These are phyloP conservation scores for Castanospermum australe DNA, from an alignment of 306 rosid genomes.

Conservation along the genomic window DNA sequence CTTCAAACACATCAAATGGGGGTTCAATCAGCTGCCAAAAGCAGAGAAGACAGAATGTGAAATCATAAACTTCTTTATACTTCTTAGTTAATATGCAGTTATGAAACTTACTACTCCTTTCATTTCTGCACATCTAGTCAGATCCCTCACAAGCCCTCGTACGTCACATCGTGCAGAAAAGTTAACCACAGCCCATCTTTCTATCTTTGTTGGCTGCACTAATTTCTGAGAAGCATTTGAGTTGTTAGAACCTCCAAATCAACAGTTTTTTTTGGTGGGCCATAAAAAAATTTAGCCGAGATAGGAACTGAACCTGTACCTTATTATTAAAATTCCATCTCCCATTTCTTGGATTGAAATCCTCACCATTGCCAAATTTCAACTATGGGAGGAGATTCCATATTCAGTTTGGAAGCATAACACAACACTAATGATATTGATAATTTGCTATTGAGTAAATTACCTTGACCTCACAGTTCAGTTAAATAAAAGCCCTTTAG, in stretches of 20 bases:
- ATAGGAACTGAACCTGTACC: slow-evolving; percentile 41
- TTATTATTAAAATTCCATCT: slow-evolving; percentile 82
- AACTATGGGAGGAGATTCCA: slow-evolving; percentile 44
- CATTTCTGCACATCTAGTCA: slow-evolving; percentile 58
- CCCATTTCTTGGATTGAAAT: slow-evolving; percentile 83
- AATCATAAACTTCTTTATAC: neutral
- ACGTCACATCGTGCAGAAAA: slow-evolving; percentile 90
- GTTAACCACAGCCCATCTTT: slow-evolving; percentile 84
- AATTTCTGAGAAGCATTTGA: slow-evolving; percentile 53
- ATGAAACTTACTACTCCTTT: slow-evolving; percentile 78
- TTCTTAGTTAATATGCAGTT: neutral
- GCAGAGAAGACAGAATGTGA: neutral
- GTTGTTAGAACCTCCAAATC: slow-evolving; percentile 40
- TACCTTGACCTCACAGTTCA: neutral
- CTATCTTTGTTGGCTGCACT: slow-evolving; percentile 77
- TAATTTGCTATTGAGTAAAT: neutral
- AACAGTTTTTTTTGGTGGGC: slow-evolving; percentile 23
- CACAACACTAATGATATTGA: neutral
- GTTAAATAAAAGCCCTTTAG: neutral
- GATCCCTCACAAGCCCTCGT: slow-evolving; percentile 52
- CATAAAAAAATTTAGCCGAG: slow-evolving; percentile 7
- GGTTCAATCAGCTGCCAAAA: slow-evolving; percentile 47
- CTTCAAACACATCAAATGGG: slow-evolving; percentile 78
- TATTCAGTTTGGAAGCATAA: neutral
- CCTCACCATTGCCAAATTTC: slow-evolving; percentile 91